Evolutionary conservation across 2,329 filamentous ascomycete species (phyloP).

Genomic region (Phaeosphaeriaceae sp.): DNA sequence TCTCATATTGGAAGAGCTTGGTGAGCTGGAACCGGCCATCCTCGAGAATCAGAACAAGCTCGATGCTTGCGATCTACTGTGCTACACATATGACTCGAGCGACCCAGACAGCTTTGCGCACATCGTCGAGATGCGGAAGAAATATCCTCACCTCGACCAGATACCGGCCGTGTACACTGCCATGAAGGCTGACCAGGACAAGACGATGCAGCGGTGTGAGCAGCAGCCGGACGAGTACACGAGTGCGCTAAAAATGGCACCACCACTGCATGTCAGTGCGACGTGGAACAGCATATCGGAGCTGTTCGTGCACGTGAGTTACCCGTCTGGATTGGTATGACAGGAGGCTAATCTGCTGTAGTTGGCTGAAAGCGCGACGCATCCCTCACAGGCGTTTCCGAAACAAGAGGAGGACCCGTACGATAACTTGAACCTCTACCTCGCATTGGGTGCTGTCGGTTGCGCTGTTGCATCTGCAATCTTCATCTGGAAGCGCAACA

Average conservation of each 20-base stretch:
- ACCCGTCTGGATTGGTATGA: slow-evolving; percentile 27
- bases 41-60: slow-evolving; percentile 90
- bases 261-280: slow-evolving; percentile 91
- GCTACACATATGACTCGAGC: slow-evolving; percentile 95
- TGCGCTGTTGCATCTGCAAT: slow-evolving; percentile 65
- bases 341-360: slow-evolving; percentile 30
- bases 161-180: slow-evolving; percentile 91
- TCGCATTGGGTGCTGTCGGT: slow-evolving; percentile 77
- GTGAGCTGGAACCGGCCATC: slow-evolving; percentile 92
- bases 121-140: slow-evolving; percentile 79
- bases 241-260: slow-evolving; percentile 81
- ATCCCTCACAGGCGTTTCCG: slow-evolving; percentile 86
- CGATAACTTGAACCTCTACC: slow-evolving; percentile 84
- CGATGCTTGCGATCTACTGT: slow-evolving; percentile 90
- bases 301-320: slow-evolving; percentile 75
- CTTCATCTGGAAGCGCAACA: slow-evolving; percentile 65
- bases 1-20: slow-evolving; percentile 91
- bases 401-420: slow-evolving; percentile 82
- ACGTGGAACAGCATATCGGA: slow-evolving; percentile 95
- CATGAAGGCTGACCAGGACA: slow-evolving; percentile 93
- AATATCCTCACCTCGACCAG: slow-evolving; percentile 84
- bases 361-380: slow-evolving; percentile 89
- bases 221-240: slow-evolving; percentile 91
- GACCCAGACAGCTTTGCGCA: slow-evolving; percentile 96
- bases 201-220: slow-evolving; percentile 93